These are phyloP conservation scores for Entophlyctis luteolus DNA, from an alignment of 192 early-diverging fungal species.

Conservation along the genomic window DNA sequence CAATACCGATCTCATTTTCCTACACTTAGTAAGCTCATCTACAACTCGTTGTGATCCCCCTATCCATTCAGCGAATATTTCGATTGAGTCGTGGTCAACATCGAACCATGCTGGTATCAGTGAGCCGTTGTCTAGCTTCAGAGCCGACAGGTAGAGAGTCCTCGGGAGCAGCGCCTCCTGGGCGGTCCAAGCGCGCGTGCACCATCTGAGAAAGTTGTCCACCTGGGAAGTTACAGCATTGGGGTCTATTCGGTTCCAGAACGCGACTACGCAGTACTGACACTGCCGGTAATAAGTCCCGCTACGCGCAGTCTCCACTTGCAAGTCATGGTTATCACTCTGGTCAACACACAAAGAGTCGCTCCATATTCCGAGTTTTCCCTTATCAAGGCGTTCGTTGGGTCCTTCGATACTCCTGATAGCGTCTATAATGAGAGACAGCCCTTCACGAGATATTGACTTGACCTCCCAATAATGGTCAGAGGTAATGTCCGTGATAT, in stretches of 20 bases:
- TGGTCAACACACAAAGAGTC: slow-evolving; percentile 4
- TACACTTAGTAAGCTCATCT: neutral
- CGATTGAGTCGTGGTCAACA: neutral
- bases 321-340: neutral
- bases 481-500: neutral
- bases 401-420: neutral
- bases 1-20: neutral
- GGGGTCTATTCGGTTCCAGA: neutral
- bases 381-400: neutral
- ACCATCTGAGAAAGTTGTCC: neutral
- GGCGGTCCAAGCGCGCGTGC: neutral
- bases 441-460: neutral
- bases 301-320: neutral
- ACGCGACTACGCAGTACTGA: neutral
- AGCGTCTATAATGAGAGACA: neutral
- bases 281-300: neutral
- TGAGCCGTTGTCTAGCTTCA: neutral
- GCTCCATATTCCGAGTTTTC: neutral
- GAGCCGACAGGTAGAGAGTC: neutral
- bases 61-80: neutral
- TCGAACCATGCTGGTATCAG: neutral
- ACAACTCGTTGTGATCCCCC: neutral
- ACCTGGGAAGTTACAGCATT: neutral
- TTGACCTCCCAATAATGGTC: slow-evolving; percentile 7
- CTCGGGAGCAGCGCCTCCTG: neutral